phyloP scores from a whole-genome alignment of 2,329 filamentous ascomycete species.

The Dryadomyces sulphureus region DNA sequence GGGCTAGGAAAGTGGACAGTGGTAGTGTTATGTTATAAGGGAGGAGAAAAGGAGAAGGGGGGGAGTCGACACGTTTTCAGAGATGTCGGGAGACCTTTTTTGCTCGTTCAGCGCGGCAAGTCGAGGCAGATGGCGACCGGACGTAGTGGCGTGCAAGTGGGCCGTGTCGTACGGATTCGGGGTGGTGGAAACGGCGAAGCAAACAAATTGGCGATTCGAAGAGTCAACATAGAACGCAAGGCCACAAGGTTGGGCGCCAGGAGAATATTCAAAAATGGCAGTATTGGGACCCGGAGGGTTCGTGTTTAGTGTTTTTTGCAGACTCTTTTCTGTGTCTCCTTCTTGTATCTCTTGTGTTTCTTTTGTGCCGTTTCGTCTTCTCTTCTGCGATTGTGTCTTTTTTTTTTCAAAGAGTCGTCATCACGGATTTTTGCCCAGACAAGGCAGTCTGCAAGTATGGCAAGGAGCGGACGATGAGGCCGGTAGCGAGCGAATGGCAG shows the following conservation, averaged over 20 bases:
- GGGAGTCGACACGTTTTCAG: neutral
- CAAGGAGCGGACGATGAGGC: neutral
- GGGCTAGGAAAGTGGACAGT: slow-evolving; percentile 4
- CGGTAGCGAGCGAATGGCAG: slow-evolving; percentile 9
- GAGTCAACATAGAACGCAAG: slow-evolving; percentile 8
- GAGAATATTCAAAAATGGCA: neutral
- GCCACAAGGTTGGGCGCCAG: neutral
- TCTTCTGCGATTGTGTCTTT: no score
- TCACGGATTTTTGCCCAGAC: no score
- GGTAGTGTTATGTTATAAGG: neutral
- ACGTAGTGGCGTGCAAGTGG: neutral
- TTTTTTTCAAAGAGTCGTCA: no score
- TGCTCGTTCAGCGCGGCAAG: neutral
- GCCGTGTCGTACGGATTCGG: slow-evolving; percentile 1
- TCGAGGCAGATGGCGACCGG: neutral
- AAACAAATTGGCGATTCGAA: slow-evolving; percentile 1
- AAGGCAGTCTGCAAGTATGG: no score
- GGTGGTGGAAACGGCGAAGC: slow-evolving; percentile 4
- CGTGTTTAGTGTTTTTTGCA: no score
- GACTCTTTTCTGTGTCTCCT: no score
- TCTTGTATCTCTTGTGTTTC: no score
- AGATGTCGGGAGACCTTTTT: neutral
- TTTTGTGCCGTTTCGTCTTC: no score
- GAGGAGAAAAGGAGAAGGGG: neutral
- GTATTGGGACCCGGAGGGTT: neutral